Evolutionary conservation across 495 filamentous ascomycete genomes (phyloP), one percentile per base, ranked within the genome.

Genomic region (Glonium stellatum): DNA sequence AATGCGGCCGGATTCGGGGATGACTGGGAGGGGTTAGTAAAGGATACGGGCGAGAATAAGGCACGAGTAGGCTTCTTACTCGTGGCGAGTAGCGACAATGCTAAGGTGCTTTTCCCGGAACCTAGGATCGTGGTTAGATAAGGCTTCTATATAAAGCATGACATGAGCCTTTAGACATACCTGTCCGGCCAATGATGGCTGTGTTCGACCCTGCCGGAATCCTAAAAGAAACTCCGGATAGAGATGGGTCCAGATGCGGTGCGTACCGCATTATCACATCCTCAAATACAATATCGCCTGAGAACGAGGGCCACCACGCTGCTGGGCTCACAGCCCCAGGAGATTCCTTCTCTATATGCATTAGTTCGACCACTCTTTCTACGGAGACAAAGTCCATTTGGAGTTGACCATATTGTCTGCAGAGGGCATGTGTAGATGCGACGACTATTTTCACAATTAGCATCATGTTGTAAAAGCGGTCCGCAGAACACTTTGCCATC

Each of bases 311-410:
- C 89, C 89, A 95, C n/a, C 76, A 78, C 0, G 85, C 82, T 19
- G 89, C 87, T 1, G 89, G 88, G 5, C 78, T 64, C 13, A 87
- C 69, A 2, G 80, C 77, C 8, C 89, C 89, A 2, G 72, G 72
- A 0, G 83, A 75, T 71, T 95, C 89, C 67, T 87, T 81, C 39
- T 90, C 87, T 1, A 92, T 78, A 57, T 86, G 78, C 1, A 90
- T 77, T 0, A 92, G 75, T 65, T 93, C 89, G 25, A 91, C 82
- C 2, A 95, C 81, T 25, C 89, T 80, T 71, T 95, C 89, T 1
- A 95, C 88, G 0, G 87, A 90, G 13, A 92, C 89, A 61, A 92
- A 92, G 64, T 91, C 85, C 87, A 95, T 92, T 73, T 92, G 88
- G 25, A 95, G 78, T 64, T 87, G 80, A 31, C 89, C 89, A 62